Evolutionary conservation across 108 stramenopile genomes (phyloP), one percentile per base, ranked within the genome.

Genomic region (Cyclotella baltica): DNA sequence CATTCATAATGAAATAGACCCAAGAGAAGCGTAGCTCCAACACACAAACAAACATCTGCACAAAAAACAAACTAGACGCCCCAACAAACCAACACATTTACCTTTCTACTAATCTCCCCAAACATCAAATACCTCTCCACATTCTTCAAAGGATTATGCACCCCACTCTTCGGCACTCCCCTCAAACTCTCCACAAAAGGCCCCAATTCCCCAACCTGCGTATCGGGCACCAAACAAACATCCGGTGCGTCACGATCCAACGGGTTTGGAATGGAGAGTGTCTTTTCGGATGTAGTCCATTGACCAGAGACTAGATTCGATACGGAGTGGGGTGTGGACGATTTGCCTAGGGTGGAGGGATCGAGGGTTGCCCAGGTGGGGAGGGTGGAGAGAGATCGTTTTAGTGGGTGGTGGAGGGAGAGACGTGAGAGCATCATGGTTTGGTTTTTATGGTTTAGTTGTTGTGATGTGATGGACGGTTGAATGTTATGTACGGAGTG

Each of bases 91-190:
- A n/a, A n/a, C n/a, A n/a, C n/a, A n/a, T n/a, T 81, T 48, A 92
- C 94, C 78, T 82, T 85, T 59, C 95, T 77, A 70, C 85, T 86
- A 55, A 97, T 94, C 68, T 96, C 90, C 64, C 93, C 96, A 68
- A 92, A 91, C 74, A 90, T 56, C 65, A 94, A 80, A 75, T 98
- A 99, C 34, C 97, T 88, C 46, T 97, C 92, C 20, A 92, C 88
- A 82, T 98, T 97, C 76, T 97, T 88, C 23, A 98, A 84, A 55
- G 96, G 96, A 65, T 96, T 93, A 84, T 96, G 96, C 31, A 92
- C 53, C 10, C 90, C 93, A 51, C 85, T 86, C 80, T 96, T 99
- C 22, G 97, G 87, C 46, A 91, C 89, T 15, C 73, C 70, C 1
- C 77, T 68, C 68, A 97, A 74, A 67, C 91, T 89, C 3, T 93